These are phyloP conservation scores for Curvularia verruculosa DNA, from an alignment of 2,329 filamentous ascomycete genomes.

Conservation along the genomic window DNA sequence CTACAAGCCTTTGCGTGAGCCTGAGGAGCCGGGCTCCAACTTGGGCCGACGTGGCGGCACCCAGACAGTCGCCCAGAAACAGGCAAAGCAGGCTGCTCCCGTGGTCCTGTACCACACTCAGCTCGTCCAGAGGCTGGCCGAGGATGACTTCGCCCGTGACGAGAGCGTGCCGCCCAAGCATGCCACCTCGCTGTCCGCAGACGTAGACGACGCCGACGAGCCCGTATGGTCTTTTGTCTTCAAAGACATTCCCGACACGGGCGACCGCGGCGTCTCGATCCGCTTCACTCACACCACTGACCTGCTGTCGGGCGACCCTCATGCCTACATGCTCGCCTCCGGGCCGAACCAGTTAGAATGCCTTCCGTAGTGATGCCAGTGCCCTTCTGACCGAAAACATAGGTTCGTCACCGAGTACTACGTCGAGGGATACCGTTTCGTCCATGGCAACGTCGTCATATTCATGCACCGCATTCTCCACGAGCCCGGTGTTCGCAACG, in stretches of 20 bases:
- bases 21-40: slow-evolving; percentile 47
- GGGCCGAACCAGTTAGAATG: slow-evolving; percentile 58
- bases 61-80: slow-evolving; percentile 42
- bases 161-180: slow-evolving; percentile 15
- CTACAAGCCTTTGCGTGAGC: slow-evolving; percentile 62
- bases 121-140: slow-evolving; percentile 53
- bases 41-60: slow-evolving; percentile 44
- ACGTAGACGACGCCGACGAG: slow-evolving; percentile 32
- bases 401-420: slow-evolving; percentile 65
- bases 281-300: slow-evolving; percentile 58
- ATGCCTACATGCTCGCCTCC: slow-evolving; percentile 58
- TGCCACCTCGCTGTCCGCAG: slow-evolving; percentile 26
- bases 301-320: slow-evolving; percentile 57
- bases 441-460: slow-evolving; percentile 63
- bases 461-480: slow-evolving; percentile 62
- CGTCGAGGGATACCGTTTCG: slow-evolving; percentile 62
- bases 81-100: slow-evolving; percentile 43
- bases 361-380: slow-evolving; percentile 12
- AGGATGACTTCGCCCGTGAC: slow-evolving; percentile 44
- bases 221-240: slow-evolving; percentile 49
- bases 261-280: slow-evolving; percentile 60
- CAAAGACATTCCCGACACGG: slow-evolving; percentile 55
- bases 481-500: slow-evolving; percentile 49
- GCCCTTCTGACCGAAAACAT: slow-evolving; percentile 27
- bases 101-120: slow-evolving; percentile 62